Conservation (phyloP, 176 grass and related monocot genomes). For the Saccharum officinarum region DNA sequence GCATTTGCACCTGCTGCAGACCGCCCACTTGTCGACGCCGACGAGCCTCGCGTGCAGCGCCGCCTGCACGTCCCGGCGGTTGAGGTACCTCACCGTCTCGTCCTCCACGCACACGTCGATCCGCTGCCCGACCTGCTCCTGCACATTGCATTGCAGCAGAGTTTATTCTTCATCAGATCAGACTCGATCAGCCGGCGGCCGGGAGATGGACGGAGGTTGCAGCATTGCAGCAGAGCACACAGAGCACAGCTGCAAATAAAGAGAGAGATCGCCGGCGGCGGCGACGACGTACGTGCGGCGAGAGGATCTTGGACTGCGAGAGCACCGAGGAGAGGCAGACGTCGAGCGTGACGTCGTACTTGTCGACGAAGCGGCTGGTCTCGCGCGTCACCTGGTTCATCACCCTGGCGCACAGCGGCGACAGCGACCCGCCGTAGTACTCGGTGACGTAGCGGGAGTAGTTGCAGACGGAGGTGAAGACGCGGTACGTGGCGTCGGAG, state of each 20-base stretch:
- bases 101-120: slow-evolving; percentile 98
- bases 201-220: too few relatives aligned
- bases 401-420: slow-evolving; percentile 67
- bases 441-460: slow-evolving; percentile 93
- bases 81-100: slow-evolving; percentile 91
- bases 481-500: slow-evolving; percentile 78
- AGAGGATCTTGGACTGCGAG: slow-evolving; percentile 74
- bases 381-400: slow-evolving; percentile 97
- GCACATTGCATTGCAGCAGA: not conserved
- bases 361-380: slow-evolving; percentile 95
- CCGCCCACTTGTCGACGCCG: slow-evolving; percentile 72
- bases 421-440: slow-evolving; percentile 85
- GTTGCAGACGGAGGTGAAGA: slow-evolving; percentile 84
- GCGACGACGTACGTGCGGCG: slow-evolving; percentile 36
- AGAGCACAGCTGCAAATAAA: too few relatives aligned
- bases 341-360: slow-evolving; percentile 95
- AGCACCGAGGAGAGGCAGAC: slow-evolving; percentile 91
- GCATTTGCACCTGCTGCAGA: slow-evolving; percentile 73
- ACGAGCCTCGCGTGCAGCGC: slow-evolving; percentile 72
- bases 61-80: slow-evolving; percentile 82
- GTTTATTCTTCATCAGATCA: too few relatives aligned
- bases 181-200: too few relatives aligned
- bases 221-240: too few relatives aligned
- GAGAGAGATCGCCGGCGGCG: too few relatives aligned
- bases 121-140: slow-evolving; percentile 55